A percentile compares a stretch with the other conserved stretches of the same genome.
Evolutionary conservation across 2,329 filamentous ascomycete species (phyloP).

Genomic region (Trichoderma arundinaceum): DNA sequence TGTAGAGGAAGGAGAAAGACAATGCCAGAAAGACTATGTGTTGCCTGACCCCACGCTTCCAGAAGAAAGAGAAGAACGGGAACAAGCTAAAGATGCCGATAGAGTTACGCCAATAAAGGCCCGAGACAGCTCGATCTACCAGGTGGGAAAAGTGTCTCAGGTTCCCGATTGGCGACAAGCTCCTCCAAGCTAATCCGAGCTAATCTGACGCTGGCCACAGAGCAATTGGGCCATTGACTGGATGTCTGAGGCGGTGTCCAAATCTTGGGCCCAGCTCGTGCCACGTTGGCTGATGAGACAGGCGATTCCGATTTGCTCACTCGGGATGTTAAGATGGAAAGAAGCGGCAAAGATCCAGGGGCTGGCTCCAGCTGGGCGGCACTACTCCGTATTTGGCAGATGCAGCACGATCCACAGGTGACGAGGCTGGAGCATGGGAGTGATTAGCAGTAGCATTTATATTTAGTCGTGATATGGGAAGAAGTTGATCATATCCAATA

Average conservation of each 20-base stretch:
- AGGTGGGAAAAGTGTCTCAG: not conserved
- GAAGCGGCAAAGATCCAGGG: not conserved
- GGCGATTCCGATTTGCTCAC: constrained; percentile 4
- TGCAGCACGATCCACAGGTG: not conserved
- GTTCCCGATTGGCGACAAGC: constrained; percentile 23
- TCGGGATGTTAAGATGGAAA: constrained; percentile 14
- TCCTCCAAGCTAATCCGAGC: not conserved
- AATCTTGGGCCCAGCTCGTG: not conserved
- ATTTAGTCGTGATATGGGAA: too few species aligned
- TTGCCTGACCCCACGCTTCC: constrained; percentile 21
- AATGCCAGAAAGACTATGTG: not conserved
- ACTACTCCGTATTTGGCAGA: constrained; percentile 6
- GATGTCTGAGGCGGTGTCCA: constrained; percentile 17
- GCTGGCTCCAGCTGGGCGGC: constrained; percentile 17
- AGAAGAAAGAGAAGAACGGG: not conserved
- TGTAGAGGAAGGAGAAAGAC: not conserved
- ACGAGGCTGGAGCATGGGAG: not conserved
- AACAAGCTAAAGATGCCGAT: not conserved
- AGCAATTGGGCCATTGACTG: not conserved
- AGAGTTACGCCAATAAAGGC: constrained; percentile 14
- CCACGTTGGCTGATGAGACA: constrained; percentile 28
- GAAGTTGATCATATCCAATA: too few species aligned
- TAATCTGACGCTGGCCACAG: constrained; percentile 9
- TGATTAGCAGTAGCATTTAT: not conserved
- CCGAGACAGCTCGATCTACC: constrained; percentile 15